Conservation (phyloP, 495 filamentous ascomycete species). For the Hypoxylon cercidicola region DNA sequence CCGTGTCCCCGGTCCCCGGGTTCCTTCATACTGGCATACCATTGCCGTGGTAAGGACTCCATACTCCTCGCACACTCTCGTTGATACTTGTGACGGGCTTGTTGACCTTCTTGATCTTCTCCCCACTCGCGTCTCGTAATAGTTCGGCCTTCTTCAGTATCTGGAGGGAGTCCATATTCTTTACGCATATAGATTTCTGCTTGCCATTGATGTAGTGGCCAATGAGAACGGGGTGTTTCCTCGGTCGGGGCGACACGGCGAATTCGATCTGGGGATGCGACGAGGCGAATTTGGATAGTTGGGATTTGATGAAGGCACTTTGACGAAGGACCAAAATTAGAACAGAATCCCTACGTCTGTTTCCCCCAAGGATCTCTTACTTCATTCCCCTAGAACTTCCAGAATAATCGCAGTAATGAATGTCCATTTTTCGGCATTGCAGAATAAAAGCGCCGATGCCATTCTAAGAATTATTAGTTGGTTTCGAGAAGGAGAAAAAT, state of each 20-base stretch:
- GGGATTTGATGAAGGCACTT: constrained; percentile 81
- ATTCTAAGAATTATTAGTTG: constrained; percentile 67
- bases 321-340: not conserved
- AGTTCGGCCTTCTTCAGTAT: constrained; percentile 83
- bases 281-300: constrained; percentile 78
- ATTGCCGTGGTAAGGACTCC: constrained; percentile 89
- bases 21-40: constrained; percentile 54
- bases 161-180: constrained; percentile 82
- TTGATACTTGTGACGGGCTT: constrained; percentile 89
- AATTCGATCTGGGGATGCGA: constrained; percentile 91
- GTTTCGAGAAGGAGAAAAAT: not conserved
- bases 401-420: constrained; percentile 96
- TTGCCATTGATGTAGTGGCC: constrained; percentile 91
- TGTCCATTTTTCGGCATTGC: constrained; percentile 93
- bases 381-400: constrained; percentile 95
- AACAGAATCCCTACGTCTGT: not conserved
- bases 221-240: constrained; percentile 85
- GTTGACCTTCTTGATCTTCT: constrained; percentile 81
- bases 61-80: constrained; percentile 92
- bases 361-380: constrained; percentile 62
- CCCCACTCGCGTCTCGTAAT: constrained; percentile 83
- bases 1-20: not conserved
- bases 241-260: constrained; percentile 84
- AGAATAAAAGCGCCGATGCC: constrained; percentile 96
- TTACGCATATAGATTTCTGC: constrained; percentile 86